A percentile compares a stretch with the other conserved stretches of the same genome.
phyloP scores from a whole-genome alignment of 1,139 yeast genomes.

The Candida sojae region DNA sequence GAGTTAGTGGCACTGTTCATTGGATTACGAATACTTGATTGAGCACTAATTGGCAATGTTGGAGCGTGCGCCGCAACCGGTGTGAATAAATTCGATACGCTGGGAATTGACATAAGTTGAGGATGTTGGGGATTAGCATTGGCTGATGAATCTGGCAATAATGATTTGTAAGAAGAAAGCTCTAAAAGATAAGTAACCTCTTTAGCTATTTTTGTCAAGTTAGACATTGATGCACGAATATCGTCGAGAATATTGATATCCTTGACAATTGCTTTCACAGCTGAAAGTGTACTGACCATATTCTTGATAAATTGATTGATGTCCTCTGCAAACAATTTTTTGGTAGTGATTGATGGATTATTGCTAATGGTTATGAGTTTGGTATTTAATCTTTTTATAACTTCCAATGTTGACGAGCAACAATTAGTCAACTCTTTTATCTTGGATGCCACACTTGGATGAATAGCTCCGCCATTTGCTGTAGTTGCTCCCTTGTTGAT shows the following conservation, averaged over 20 bases:
- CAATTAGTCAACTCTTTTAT: conserved; percentile 77
- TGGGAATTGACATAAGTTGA: conserved; percentile 4
- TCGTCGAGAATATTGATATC: conserved; percentile 81
- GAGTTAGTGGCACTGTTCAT: conserved; percentile 11
- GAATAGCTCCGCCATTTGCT: conserved; percentile 21
- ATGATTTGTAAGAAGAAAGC: conserved; percentile 43
- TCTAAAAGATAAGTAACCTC: conserved; percentile 85
- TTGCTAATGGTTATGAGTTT: conserved; percentile 56
- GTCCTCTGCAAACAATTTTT: conserved; percentile 80
- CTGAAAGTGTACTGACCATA: conserved; percentile 77
- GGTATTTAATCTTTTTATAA: conserved; percentile 65
- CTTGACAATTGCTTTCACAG: conserved; percentile 79
- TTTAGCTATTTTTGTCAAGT: conserved; percentile 82
- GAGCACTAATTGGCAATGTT: conserved; percentile 16
- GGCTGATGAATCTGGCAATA: conserved; percentile 25
- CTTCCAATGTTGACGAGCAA: conserved; percentile 80
- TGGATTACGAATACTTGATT: conserved; percentile 32
- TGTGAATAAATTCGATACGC: conserved; percentile 35
- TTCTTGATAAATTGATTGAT: conserved; percentile 81
- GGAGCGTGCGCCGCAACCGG: conserved; percentile 34
- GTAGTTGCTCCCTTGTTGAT: conserved; percentile 66
- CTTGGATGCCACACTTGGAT: conserved; percentile 52
- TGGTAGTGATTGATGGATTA: conserved; percentile 55
- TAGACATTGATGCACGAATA: conserved; percentile 76
- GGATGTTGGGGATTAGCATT: conserved; percentile 8